Percentiles rank a stretch among this genome's conserved stretches.
These are phyloP conservation scores for Triticum timopheevii DNA, from an alignment of 176 grass and related monocot species.

Conservation along the genomic window DNA sequence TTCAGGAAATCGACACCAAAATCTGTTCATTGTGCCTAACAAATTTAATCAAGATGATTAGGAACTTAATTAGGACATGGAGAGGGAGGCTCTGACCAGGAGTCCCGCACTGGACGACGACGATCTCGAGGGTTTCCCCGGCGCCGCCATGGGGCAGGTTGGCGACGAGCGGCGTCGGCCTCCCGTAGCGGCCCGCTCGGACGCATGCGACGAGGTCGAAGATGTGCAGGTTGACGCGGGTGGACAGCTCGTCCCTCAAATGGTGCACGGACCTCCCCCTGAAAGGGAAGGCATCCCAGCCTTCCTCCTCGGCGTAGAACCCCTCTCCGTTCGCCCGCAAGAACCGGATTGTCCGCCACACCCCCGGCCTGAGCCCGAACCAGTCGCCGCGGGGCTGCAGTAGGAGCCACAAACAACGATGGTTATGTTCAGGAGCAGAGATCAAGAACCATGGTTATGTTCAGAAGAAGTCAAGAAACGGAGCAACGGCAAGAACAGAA, in stretches of 20 bases:
- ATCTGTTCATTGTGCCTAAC: too few relatives aligned
- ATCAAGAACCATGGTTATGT: neutral
- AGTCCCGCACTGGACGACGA: neutral
- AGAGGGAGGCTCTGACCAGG: neutral
- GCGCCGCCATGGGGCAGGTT: neutral
- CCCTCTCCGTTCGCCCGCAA: too few relatives aligned
- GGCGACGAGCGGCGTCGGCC: slow-evolving; percentile 4
- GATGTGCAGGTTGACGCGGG: neutral
- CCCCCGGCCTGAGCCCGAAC: too few relatives aligned
- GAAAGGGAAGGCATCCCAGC: neutral
- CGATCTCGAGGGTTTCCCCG: neutral
- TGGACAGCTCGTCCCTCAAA: neutral
- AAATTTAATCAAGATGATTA: neutral
- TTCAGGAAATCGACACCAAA: too few relatives aligned
- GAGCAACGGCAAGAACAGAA: too few relatives aligned
- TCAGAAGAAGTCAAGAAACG: neutral
- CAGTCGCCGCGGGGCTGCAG: too few relatives aligned
- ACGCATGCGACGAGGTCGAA: neutral
- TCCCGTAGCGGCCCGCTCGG: slow-evolving; percentile 4
- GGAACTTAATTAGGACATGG: neutral
- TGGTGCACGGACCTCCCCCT: neutral
- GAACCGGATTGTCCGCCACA: neutral
- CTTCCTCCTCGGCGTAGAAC: too few relatives aligned
- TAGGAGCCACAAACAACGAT: too few relatives aligned
- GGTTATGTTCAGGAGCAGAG: neutral